Percentiles rank a stretch among this genome's conserved stretches.
phyloP scores from a whole-genome alignment of 2,329 filamentous ascomycete genomes.

The Thelonectria olida region DNA sequence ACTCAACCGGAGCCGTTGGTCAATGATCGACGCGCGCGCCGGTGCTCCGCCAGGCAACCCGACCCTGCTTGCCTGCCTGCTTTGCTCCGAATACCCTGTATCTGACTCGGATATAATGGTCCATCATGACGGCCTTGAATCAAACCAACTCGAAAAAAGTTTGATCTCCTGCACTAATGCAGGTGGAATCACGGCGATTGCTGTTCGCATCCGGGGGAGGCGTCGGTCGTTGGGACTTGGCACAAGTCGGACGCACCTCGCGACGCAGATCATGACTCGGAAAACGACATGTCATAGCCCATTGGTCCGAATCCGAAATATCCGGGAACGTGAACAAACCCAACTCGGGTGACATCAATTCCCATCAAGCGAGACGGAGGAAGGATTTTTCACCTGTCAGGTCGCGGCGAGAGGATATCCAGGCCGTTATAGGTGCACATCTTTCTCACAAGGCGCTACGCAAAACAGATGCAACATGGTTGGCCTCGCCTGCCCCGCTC shows the following conservation, averaged over 20 bases:
- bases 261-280: neutral
- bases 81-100: slow-evolving; percentile 1
- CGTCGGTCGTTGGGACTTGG: neutral
- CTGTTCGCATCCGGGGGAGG: neutral
- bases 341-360: neutral
- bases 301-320: neutral
- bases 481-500: neutral
- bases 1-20: slow-evolving; percentile 17
- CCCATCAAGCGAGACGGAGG: neutral
- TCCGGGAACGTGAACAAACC: neutral
- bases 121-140: neutral
- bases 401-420: neutral
- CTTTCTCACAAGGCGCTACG: neutral
- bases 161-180: neutral
- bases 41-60: slow-evolving; percentile 10
- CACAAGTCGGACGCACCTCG: neutral
- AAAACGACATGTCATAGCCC: neutral
- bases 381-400: neutral
- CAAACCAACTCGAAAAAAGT: neutral
- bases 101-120: neutral
- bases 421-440: neutral
- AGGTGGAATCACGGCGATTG: neutral
- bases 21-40: slow-evolving; percentile 21
- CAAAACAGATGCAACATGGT: neutral
- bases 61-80: too few relatives aligned